Base-by-base conservation (phyloP, 2,329 filamentous ascomycete species). In the Epichloe scottii region DNA sequence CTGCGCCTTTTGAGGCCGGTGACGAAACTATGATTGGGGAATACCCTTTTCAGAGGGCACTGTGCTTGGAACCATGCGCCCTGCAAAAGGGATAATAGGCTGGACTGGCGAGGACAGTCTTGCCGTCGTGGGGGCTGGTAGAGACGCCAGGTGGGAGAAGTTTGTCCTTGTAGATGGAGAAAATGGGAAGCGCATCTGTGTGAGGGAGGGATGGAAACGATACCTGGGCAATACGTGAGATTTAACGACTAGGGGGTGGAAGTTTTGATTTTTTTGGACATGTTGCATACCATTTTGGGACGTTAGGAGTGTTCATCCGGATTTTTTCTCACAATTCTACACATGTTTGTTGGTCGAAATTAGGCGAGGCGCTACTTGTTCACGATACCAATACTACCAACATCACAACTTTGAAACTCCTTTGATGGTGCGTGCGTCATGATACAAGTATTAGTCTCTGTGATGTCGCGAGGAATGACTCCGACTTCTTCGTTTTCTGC, bases 111-210 rank as follows among this genome's bases (percentile, higher is more conserved):
- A 95, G 56, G 72, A 80, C 21, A 86, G 78, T 15, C 70, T 95
- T 11, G 70, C 90, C 1, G 82, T 95, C 1, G 73, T 95, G 47
- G 86, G 89, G 3, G 86, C 87, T 1, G 89, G 89, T 0, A 76
- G 78, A 53, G 87, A 93, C 63, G 85, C 85, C 15, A 76, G 86
- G 48, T 96, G 90, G 89, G 89, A 96, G 70, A 89, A 85, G 54
- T 95, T 95, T 60, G 72, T 83, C 19, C 71, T 94, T 48, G 75
- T 75, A n/a, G 76, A 84, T 51, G 78, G 77, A 14, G 77, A 83
- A 21, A 81, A 86, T 55, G 86, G 87, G 10, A 81, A 78, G 57
- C 75, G 82, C 43, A 72, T 79, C 48, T 79, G 86, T 55, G 69
- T 81, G 33, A 76, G 86, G 55, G 84, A 90, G 60, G 87, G 86